Percentiles rank a stretch among this genome's conserved stretches.
These are phyloP conservation scores for Starmera quercuum DNA, from an alignment of 805 yeast species.

Conservation along the genomic window DNA sequence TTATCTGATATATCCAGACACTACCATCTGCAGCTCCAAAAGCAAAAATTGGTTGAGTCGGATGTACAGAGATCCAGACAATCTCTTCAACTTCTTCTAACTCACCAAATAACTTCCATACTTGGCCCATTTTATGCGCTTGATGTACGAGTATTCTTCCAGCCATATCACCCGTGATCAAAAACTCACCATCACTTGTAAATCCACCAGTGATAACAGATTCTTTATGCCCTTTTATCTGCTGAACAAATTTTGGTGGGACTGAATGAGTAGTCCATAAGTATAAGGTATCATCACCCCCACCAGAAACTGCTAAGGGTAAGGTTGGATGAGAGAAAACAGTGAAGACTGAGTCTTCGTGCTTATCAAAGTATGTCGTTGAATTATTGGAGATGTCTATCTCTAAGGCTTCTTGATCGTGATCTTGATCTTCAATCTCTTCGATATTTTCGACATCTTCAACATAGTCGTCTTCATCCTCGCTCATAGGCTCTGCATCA, in stretches of 20 bases:
- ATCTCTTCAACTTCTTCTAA: constrained; percentile 88
- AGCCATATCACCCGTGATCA: constrained; percentile 91
- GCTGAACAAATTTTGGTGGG: constrained; percentile 75
- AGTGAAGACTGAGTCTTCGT: constrained; percentile 78
- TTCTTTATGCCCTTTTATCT: constrained; percentile 77
- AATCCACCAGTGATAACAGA: constrained; percentile 82
- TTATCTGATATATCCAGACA: constrained; percentile 83
- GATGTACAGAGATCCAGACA: constrained; percentile 77
- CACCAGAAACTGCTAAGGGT: constrained; percentile 88
- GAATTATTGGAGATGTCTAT: constrained; percentile 89
- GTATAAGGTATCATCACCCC: constrained; percentile 86
- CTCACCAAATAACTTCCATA: constrained; percentile 65
- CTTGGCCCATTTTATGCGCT: constrained; percentile 69
- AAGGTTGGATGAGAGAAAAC: constrained; percentile 78
- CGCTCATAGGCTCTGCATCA: constrained; percentile 21
- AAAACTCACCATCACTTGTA: constrained; percentile 70
- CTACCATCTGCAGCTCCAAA: constrained; percentile 91
- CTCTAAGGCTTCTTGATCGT: constrained; percentile 48
- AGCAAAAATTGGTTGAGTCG: constrained; percentile 73
- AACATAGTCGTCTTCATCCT: constrained; percentile 20
- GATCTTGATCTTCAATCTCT: constrained; percentile 19
- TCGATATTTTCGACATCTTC: constrained; percentile 27
- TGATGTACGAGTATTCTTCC: constrained; percentile 75
- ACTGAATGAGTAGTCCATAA: constrained; percentile 88
- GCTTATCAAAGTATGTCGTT: constrained; percentile 81